phyloP scores from a whole-genome alignment of 495 filamentous ascomycete genomes.

The Paragyromitra xinjiangensis region DNA sequence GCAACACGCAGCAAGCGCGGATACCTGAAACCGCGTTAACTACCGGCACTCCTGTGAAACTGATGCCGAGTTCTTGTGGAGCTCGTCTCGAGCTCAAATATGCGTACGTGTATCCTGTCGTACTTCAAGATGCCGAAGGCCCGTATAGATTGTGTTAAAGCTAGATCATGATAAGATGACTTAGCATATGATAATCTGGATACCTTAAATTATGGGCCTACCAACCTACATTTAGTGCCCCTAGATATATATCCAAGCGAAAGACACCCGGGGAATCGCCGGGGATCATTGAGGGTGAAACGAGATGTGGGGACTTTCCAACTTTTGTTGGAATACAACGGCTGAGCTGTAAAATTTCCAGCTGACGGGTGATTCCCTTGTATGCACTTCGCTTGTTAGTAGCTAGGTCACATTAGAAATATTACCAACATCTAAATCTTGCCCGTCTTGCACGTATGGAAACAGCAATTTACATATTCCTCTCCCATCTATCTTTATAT shows the following conservation, averaged over 20 bases:
- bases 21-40: conserved; percentile 14
- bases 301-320: conserved; percentile 41
- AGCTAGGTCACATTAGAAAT: conserved; percentile 32
- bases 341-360: conserved; percentile 8
- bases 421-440: conserved; percentile 5
- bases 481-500: conserved; percentile 33
- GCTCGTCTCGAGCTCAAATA: background rate
- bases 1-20: conserved; percentile 39
- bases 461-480: conserved; percentile 16
- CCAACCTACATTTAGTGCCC: conserved; percentile 17
- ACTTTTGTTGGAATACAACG: conserved; percentile 6
- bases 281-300: conserved; percentile 22
- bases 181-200: conserved; percentile 35
- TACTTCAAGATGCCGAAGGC: conserved; percentile 30
- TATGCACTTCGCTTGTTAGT: conserved; percentile 38
- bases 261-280: conserved; percentile 14
- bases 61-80: conserved; percentile 19
- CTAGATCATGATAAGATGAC: conserved; percentile 34
- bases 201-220: conserved; percentile 13
- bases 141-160: conserved; percentile 20
- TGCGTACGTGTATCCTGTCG: conserved; percentile 36
- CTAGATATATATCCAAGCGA: conserved; percentile 47
- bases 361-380: conserved; percentile 25
- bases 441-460: conserved; percentile 4
- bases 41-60: conserved; percentile 30